These are phyloP conservation scores for Turnera subulata DNA, from an alignment of 345 rosid genomes.

Conservation along the genomic window DNA sequence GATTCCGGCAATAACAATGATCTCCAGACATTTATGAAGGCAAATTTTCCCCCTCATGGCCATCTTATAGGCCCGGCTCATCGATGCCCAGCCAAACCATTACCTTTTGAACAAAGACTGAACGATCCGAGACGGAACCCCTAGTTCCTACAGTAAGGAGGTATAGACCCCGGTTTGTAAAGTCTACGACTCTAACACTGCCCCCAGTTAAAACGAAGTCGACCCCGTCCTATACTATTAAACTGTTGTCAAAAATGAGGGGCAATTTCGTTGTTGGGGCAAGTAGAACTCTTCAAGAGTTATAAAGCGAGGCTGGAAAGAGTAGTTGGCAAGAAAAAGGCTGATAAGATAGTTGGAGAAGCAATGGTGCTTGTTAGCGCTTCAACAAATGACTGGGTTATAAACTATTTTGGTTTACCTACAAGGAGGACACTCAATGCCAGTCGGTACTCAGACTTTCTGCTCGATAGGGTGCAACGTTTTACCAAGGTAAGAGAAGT, in stretches of 20 bases:
- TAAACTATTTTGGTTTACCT: constrained; percentile 43
- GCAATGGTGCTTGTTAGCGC: constrained; percentile 58
- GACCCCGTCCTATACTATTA: too few relatives aligned
- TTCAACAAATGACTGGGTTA: constrained; percentile 49
- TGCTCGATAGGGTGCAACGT: constrained; percentile 22
- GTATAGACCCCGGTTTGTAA: too few relatives aligned
- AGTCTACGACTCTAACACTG: too few relatives aligned
- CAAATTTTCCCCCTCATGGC: constrained; percentile 42
- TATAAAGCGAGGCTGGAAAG: constrained; percentile 31
- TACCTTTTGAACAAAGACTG: too few relatives aligned
- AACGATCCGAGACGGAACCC: too few relatives aligned
- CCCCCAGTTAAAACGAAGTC: too few relatives aligned
- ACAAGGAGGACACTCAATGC: constrained; percentile 23
- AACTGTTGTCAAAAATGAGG: too few relatives aligned
- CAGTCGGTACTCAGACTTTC: constrained; percentile 42
- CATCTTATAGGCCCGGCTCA: too few relatives aligned
- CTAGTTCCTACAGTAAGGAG: too few relatives aligned
- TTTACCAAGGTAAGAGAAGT: constrained; percentile 42
- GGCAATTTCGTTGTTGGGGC: too few relatives aligned
- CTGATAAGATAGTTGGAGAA: constrained; percentile 27
- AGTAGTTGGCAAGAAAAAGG: constrained; percentile 34
- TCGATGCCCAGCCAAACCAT: too few relatives aligned
- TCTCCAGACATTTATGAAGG: constrained; percentile 16
- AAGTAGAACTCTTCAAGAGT: constrained; percentile 33
- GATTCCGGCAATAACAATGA: constrained; percentile 44